Evolutionary conservation across 805 yeast species (phyloP).

Genomic region (Kurtzmaniella cleridarum): DNA sequence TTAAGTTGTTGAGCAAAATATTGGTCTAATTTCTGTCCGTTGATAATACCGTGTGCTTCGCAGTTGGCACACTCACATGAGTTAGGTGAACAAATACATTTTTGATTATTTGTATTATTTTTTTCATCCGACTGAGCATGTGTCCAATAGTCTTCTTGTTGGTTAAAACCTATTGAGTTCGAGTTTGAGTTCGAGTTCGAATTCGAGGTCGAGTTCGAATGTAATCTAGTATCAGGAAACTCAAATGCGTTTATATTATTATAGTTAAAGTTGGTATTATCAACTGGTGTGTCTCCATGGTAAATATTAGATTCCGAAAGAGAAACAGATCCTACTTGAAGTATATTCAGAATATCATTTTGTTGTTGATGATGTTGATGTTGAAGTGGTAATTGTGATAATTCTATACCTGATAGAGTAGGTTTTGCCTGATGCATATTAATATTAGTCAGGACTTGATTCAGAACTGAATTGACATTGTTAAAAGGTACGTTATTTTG

Average conservation of each 20-base stretch:
- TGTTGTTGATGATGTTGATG: constrained; percentile 3
- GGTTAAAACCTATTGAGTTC: neutral
- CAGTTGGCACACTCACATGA: constrained; percentile 37
- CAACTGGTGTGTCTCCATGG: neutral
- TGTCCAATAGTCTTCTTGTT: neutral
- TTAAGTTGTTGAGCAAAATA: constrained; percentile 13
- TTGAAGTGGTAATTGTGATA: too few species aligned
- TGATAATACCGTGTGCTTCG: constrained; percentile 41
- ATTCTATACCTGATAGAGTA: constrained; percentile 4
- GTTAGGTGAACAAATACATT: constrained; percentile 24
- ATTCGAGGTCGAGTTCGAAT: neutral
- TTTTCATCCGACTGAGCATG: neutral
- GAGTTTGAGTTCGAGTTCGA: too few species aligned
- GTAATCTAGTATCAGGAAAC: neutral
- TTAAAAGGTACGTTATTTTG: neutral
- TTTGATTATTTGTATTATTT: neutral
- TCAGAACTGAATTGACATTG: neutral
- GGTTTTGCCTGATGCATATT: neutral
- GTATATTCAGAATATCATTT: neutral
- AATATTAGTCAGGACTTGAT: neutral
- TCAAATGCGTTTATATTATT: neutral
- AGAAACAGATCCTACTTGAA: neutral
- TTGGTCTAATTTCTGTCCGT: constrained; percentile 38
- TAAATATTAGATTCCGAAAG: neutral
- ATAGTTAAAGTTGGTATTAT: neutral